Base-by-base conservation (phyloP, 1,284 basidiomycete genomes). In the Tetrapyrgos nigripes region DNA sequence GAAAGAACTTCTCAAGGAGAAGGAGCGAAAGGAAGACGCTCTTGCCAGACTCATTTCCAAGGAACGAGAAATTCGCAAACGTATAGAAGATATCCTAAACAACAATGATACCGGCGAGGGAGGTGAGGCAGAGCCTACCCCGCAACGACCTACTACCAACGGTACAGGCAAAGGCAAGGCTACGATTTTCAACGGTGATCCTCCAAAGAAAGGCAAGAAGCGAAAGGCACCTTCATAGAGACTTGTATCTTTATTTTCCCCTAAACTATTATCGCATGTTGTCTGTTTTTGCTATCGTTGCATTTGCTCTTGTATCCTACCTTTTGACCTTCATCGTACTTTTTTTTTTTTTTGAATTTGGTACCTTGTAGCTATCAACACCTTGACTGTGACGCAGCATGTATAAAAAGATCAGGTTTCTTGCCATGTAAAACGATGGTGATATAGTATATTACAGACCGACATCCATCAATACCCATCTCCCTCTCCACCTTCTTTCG, bases 401-500 rank as follows among this genome's bases (percentile, higher is more conserved):
- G 26, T 43, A 45, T 44, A 28, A n/a, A n/a, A n/a, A n/a, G n/a
- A n/a, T n/a, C n/a, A n/a, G n/a, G n/a, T n/a, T n/a, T n/a, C n/a
- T n/a, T n/a, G n/a, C n/a, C n/a, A n/a, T n/a, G n/a, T n/a, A n/a
- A n/a, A n/a, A 58, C 21, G 29, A 47, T 19, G 17, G 9, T 19
- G 47, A 26, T 37, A 21, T 53, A 47, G 21, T 47, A 21, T 26
- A n/a, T n/a, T n/a, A n/a, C n/a, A n/a, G n/a, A n/a, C n/a, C n/a
- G n/a, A n/a, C n/a, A n/a, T 26, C 24, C 1, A 10, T 35, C 75
- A 94, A 73, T 95, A 95, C 9, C 92, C 91, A 70, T 95, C 93
- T n/a, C 92, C 93, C 75, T 95, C 93, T 19, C 92, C 93, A 10
- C 93, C 93, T 72, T 95, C 93, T 70, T 90, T 93, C 71, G 88